phyloP scores from a whole-genome alignment of 1,284 basidiomycete species.

The Erythrobasidium hasegawianum region DNA sequence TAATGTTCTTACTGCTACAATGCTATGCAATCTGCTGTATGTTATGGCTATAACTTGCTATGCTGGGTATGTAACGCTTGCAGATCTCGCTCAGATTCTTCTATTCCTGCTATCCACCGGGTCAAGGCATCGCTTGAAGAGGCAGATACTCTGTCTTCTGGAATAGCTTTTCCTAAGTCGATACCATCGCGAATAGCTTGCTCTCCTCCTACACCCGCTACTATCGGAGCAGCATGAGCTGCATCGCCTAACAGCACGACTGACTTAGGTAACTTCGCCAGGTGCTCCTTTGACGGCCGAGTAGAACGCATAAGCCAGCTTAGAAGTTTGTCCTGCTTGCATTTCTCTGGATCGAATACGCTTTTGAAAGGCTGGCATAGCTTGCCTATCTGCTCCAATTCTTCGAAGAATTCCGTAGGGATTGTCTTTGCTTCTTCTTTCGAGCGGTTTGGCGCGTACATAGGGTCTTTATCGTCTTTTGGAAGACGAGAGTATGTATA shows the following conservation, averaged over 20 bases:
- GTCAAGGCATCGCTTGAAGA: neutral
- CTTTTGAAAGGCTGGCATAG: conserved; percentile 1
- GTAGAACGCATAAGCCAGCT: conserved; percentile 27
- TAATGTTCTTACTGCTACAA: neutral
- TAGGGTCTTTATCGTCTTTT: conserved; percentile 3
- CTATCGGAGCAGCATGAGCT: conserved; percentile 27
- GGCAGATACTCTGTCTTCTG: neutral
- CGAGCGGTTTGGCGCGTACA: conserved; percentile 30
- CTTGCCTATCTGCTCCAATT: neutral
- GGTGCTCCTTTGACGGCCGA: neutral
- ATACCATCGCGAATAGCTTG: conserved; percentile 25
- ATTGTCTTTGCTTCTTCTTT: conserved; percentile 21
- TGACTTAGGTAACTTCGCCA: neutral
- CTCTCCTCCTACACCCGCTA: conserved; percentile 29
- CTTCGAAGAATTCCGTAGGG: conserved; percentile 23
- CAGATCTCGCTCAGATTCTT: conserved; percentile 2
- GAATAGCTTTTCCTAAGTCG: neutral
- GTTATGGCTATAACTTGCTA: neutral
- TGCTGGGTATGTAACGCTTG: conserved; percentile 7
- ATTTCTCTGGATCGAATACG: neutral
- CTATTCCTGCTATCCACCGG: conserved; percentile 18
- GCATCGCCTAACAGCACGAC: conserved; percentile 31
- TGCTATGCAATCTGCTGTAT: neutral
- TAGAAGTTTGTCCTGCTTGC: conserved; percentile 27
- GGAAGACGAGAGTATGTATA: conserved; percentile 31